Base-by-base conservation (phyloP, 352 stramenopile species). In the Phytopythium sindhum region DNA sequence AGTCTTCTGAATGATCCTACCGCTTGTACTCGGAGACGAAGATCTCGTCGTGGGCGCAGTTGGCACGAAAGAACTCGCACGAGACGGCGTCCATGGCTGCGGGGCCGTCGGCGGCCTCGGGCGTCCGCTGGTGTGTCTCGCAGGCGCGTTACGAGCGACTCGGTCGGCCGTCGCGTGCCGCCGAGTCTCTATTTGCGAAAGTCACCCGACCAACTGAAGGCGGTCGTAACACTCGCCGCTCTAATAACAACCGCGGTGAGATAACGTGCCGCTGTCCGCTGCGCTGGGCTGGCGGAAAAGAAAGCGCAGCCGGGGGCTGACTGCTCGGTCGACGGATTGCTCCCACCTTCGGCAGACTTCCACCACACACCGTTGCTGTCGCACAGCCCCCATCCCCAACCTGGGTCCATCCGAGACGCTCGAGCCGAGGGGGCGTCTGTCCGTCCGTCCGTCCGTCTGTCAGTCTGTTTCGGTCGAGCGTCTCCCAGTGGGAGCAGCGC, bases 1-100 rank as follows among this genome's bases (percentile, higher is more conserved):
- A 3, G 31, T 35, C 31, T 35, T 35, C 31, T 35, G 4, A 35
- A 2, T 39, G 62, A 2, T 8, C 75, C 59, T 57, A 89, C 80
- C 80, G 75, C 62, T 89, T 89, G 77, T 88, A 89, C 64, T 89
- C 74, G 45, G 24, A 55, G 53, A 68, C 50, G 55, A 89, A 89
- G 47, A 88, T 67, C 45, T 70, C 48, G 7, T 68, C 54, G 44
- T 89, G 78, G 26, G 33, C 50, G 67, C 78, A 89, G 12, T 50
- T 64, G 21, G 60, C 67, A 21, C 61, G 72, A 50, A 78, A 73
- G 33, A 89, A 86, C 35, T 70, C 65, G 55, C 79, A 84, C 35
- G 68, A 69, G 55, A 83, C 65, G 28, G 52, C 53, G 28, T 44
- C 69, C 73, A 75, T 77, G 48, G 44, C 17, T 42, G 10, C 42